These are phyloP conservation scores for Gloeostereum incarnatum DNA, from an alignment of 768 basidiomycete species.

Conservation along the genomic window DNA sequence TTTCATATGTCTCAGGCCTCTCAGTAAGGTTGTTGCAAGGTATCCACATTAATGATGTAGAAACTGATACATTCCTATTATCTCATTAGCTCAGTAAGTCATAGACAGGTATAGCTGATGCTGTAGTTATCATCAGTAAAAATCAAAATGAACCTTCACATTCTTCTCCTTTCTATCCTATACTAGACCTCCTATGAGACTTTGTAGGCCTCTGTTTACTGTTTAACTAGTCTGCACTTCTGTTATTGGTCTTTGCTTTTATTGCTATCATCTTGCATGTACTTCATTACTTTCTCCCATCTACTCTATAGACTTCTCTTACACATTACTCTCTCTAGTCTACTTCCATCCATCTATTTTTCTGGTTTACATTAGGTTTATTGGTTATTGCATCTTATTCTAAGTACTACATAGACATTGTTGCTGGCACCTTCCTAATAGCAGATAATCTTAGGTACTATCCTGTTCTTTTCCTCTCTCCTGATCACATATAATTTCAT, in stretches of 20 bases:
- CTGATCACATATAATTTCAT: too few species aligned
- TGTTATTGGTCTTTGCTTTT: background rate
- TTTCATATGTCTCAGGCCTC: background rate
- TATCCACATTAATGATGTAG: conserved; percentile 1
- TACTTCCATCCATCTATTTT: too few species aligned
- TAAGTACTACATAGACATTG: too few species aligned
- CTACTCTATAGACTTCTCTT: too few species aligned
- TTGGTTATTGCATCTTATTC: too few species aligned
- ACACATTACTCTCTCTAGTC: too few species aligned
- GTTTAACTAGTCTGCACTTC: conserved; percentile 1
- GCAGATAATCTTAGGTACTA: too few species aligned
- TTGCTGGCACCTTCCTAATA: too few species aligned
- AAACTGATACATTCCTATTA: conserved; percentile 5
- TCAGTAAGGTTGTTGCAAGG: background rate
- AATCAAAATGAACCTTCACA: conserved; percentile 8
- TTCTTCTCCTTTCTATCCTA: background rate
- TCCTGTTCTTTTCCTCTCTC: too few species aligned
- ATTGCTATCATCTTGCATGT: too few species aligned
- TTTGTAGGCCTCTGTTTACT: conserved; percentile 4
- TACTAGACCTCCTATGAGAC: conserved; percentile 2
- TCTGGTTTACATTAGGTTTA: too few species aligned
- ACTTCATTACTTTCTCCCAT: too few species aligned
- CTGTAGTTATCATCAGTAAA: conserved; percentile 3
- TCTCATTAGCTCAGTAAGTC: conserved; percentile 5
- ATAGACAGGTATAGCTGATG: conserved; percentile 1